phyloP scores from a whole-genome alignment of 2,329 filamentous ascomycete genomes.

The Cladosporium colombiae region DNA sequence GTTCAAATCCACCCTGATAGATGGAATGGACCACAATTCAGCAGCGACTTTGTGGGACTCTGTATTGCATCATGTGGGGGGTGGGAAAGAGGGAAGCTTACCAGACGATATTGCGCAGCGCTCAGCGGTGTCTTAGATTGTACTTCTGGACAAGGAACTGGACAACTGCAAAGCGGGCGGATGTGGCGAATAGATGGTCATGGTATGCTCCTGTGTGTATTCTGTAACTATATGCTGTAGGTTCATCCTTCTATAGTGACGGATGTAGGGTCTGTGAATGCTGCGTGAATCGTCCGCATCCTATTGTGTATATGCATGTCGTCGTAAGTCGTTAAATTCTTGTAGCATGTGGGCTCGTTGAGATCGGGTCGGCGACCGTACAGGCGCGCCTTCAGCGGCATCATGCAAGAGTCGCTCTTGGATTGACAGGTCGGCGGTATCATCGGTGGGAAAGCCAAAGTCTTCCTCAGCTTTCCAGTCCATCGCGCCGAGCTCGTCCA shows the following conservation, averaged over 20 bases:
- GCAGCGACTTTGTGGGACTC: neutral
- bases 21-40: neutral
- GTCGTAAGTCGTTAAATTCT: constrained; percentile 12
- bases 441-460: constrained; percentile 34
- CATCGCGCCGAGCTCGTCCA: constrained; percentile 32
- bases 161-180: neutral
- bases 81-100: too few relatives aligned
- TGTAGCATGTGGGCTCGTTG: neutral
- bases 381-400: constrained; percentile 23
- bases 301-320: neutral
- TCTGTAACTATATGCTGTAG: neutral
- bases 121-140: too few relatives aligned
- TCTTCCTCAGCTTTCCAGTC: constrained; percentile 31
- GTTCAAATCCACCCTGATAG: neutral
- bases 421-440: constrained; percentile 18
- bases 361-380: neutral
- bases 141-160: too few relatives aligned
- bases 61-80: constrained; percentile 10
- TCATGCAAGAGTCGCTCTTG: constrained; percentile 29
- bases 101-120: too few relatives aligned
- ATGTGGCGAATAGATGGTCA: neutral
- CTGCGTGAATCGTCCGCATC: neutral
- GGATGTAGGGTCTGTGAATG: neutral
- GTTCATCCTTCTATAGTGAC: neutral
- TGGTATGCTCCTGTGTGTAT: neutral